phyloP scores from a whole-genome alignment of 2,329 filamentous ascomycete genomes.

The Thelonectria rubi region DNA sequence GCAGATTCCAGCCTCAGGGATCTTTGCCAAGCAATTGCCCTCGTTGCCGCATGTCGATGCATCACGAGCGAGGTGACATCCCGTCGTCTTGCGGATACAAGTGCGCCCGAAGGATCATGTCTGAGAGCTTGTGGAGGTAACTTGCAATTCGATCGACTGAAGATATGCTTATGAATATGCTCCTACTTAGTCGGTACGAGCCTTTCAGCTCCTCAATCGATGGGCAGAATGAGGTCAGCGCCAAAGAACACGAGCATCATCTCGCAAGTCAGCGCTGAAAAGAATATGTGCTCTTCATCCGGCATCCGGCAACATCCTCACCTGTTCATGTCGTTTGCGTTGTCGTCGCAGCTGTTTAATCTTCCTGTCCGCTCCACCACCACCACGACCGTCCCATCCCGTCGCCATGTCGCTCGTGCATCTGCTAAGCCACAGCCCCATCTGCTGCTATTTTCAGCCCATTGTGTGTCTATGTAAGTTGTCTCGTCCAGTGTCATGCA shows the following conservation, averaged over 20 bases:
- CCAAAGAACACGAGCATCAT: background rate
- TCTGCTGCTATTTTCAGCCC: conserved; percentile 37
- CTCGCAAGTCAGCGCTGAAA: background rate
- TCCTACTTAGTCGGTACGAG: too few species aligned
- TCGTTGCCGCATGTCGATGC: background rate
- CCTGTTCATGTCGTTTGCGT: conserved; percentile 2
- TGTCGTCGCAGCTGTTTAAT: background rate
- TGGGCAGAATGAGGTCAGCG: too few species aligned
- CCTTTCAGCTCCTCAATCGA: too few species aligned
- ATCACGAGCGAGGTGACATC: too few species aligned
- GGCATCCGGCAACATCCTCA: background rate
- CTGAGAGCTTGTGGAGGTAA: too few species aligned
- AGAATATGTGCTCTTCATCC: background rate
- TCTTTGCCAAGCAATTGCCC: background rate
- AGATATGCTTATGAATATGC: too few species aligned
- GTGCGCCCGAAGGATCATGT: too few species aligned
- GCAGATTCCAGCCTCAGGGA: background rate
- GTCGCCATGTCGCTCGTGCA: conserved; percentile 13
- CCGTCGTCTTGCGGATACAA: background rate
- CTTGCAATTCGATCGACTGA: too few species aligned
- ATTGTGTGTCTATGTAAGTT: background rate
- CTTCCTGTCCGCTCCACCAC: conserved; percentile 11
- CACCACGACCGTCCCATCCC: background rate
- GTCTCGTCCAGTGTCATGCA: background rate
- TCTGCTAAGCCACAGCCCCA: conserved; percentile 36